phyloP scores from a whole-genome alignment of 2,329 filamentous ascomycete genomes.

The Exophiala sp. region DNA sequence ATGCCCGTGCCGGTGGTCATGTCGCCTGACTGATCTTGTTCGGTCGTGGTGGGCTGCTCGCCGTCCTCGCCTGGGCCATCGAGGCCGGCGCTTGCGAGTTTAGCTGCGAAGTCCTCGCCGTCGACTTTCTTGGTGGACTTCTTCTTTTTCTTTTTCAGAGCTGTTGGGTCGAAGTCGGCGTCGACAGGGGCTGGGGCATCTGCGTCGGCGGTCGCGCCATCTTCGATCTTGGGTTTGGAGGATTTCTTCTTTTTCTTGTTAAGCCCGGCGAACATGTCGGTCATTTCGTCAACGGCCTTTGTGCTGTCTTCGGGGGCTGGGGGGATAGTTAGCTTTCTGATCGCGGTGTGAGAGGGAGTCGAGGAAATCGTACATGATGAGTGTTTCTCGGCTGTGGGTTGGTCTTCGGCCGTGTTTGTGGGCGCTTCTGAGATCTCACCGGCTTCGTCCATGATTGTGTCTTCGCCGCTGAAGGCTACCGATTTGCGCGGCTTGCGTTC shows the following conservation, averaged over 20 bases:
- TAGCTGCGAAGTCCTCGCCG: conserved; percentile 63
- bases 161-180: conserved; percentile 62
- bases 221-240: conserved; percentile 54
- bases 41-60: conserved; percentile 47
- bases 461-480: conserved; percentile 86
- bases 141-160: conserved; percentile 84
- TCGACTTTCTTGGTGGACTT: conserved; percentile 61
- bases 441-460: conserved; percentile 83
- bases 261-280: conserved; percentile 64
- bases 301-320: conserved; percentile 42
- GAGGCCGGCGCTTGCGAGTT: conserved; percentile 58
- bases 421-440: conserved; percentile 72
- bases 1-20: conserved; percentile 85
- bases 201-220: conserved; percentile 46
- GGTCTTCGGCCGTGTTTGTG: conserved; percentile 62
- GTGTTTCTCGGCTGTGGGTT: conserved; percentile 78
- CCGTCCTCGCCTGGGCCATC: conserved; percentile 56
- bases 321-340: conserved; percentile 29
- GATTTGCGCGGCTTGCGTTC: conserved; percentile 82
- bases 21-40: conserved; percentile 58
- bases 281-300: conserved; percentile 60
- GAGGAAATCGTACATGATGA: conserved; percentile 29
- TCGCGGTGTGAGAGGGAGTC: conserved; percentile 5
- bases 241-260: conserved; percentile 72
- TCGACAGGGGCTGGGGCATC: conserved; percentile 53